Evolutionary conservation across 2,329 filamentous ascomycete species (phyloP), one percentile per base, ranked within the genome.

Genomic region (Moelleriella libera): DNA sequence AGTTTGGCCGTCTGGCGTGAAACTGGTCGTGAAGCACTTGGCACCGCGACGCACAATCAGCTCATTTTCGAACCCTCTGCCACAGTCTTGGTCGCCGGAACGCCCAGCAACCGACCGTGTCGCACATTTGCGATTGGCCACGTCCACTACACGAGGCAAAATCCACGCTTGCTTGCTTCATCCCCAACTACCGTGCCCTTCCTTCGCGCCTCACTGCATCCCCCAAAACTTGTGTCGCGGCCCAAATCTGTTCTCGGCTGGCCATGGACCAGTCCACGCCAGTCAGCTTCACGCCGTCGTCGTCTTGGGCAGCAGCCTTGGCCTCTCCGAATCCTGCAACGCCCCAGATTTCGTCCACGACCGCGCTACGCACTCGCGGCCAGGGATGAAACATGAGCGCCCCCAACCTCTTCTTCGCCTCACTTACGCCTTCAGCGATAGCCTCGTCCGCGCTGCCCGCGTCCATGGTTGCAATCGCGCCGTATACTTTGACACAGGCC

Each of bases 331-430:
- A 59, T 6, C 58, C 59, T 31, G 66, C 53, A 48, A 74, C 54
- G 14, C 60, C 65, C 75, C 74, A 83, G 34, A 83, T 59, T 61
- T 78, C 76, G 54, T 83, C 80, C 5, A 78, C 71, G 12, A 78
- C 78, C 43, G 70, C 60, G 50, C 64, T 74, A 50, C 81, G 67
- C 54, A 94, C 80, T 57, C 77, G 76, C 5, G 89, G 88, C 71
- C 87, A 95, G 1, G 87, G 86, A 67, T 95, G 90, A 49, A 79
- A 64, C 52, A 95, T 68, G 69, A 95, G 77, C 28, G 75, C 79
- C 0, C 76, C 75, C 41, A 96, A 67, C 60, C 88, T 85, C 59
- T 75, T 80, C 47, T 80, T 63, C 4, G 83, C 83, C 49, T 69
- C 68, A 34, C 46, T 44, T 30, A 47, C 48, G 9, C 43, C 54